Percentiles rank a stretch among this genome's conserved stretches.
These are phyloP conservation scores for Auricularia heimuer DNA, from an alignment of 768 basidiomycete genomes.

Conservation along the genomic window DNA sequence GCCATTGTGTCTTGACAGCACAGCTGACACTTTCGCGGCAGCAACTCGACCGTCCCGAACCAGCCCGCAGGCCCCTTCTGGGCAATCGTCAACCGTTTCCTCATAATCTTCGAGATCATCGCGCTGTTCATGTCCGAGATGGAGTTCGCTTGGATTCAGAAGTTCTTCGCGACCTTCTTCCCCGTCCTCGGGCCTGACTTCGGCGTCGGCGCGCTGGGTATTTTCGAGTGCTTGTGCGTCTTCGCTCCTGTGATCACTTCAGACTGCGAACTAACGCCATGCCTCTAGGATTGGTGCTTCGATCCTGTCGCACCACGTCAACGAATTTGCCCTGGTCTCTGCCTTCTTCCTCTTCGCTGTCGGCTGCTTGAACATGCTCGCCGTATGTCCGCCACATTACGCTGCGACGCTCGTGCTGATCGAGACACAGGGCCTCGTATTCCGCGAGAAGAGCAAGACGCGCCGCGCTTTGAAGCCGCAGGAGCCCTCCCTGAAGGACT, in stretches of 20 bases:
- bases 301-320: conserved; percentile 55
- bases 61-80: conserved; percentile 88
- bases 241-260: background rate
- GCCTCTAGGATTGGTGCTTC: conserved; percentile 33
- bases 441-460: conserved; percentile 49
- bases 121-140: conserved; percentile 76
- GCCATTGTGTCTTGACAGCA: background rate
- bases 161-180: conserved; percentile 76
- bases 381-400: conserved; percentile 58
- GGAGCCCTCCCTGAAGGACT: conserved; percentile 17
- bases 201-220: conserved; percentile 77
- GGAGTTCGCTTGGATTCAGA: conserved; percentile 50
- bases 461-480: conserved; percentile 60
- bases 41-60: conserved; percentile 74
- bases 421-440: conserved; percentile 56
- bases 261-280: background rate
- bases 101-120: conserved; percentile 79
- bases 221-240: conserved; percentile 76
- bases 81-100: conserved; percentile 78
- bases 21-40: conserved; percentile 24
- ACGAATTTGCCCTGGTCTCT: conserved; percentile 80
- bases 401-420: conserved; percentile 47
- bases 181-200: conserved; percentile 79
- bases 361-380: conserved; percentile 80
- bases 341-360: conserved; percentile 88